phyloP scores from a whole-genome alignment of 2,329 filamentous ascomycete genomes.

The Cadophora luteo-olivacea region DNA sequence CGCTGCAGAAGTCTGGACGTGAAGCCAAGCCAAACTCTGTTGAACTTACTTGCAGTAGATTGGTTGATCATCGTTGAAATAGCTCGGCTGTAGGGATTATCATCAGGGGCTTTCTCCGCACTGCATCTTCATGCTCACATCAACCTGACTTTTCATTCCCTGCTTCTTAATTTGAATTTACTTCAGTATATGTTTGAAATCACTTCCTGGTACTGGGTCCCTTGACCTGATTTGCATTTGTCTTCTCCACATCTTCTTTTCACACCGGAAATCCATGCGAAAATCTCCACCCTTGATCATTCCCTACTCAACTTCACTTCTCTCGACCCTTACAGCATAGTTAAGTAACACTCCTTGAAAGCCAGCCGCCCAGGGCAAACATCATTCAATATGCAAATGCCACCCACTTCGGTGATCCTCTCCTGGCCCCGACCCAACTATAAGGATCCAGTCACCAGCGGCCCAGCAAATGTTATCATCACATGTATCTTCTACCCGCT shows the following conservation, averaged over 20 bases:
- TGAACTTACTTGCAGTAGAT: neutral
- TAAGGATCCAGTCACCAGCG: conserved; percentile 52
- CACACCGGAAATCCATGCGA: no score
- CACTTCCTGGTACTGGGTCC: neutral
- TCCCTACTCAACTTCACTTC: no score
- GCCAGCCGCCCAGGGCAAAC: neutral
- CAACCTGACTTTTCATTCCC: neutral
- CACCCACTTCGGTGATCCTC: conserved; percentile 49
- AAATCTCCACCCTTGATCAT: no score
- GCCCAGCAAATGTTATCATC: conserved; percentile 50
- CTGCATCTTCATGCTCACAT: neutral
- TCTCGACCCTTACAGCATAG: no score
- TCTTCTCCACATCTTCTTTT: no score
- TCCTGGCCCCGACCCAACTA: conserved; percentile 56
- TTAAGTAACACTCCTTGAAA: no score
- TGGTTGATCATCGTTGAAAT: neutral
- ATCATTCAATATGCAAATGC: conserved; percentile 45
- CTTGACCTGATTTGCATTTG: no score
- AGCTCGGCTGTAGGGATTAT: neutral
- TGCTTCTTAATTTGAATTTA: no score
- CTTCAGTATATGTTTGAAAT: neutral
- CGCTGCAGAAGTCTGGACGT: neutral
- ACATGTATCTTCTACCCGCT: conserved; percentile 49
- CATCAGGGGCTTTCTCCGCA: neutral
- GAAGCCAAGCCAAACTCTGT: neutral